Conservation (phyloP, 306 rosid species). For the Lathyrus tuberosus region DNA sequence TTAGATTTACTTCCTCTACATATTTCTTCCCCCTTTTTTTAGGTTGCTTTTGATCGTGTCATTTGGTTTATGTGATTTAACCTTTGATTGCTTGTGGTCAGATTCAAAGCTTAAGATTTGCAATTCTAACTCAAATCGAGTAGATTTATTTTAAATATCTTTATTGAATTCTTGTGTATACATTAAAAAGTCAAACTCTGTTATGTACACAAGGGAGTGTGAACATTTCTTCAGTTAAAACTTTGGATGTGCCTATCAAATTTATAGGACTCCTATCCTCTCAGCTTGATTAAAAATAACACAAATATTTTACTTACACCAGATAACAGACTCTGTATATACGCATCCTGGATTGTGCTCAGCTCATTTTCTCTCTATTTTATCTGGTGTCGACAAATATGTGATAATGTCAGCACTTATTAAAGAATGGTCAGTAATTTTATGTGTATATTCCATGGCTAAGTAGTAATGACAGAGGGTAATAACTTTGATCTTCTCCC, state of each 20-base stretch:
- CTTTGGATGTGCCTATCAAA: neutral
- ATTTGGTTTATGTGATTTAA: neutral
- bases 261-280: neutral
- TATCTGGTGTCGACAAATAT: no score
- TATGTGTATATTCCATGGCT: conserved; percentile 13
- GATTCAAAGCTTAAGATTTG: neutral
- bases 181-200: neutral
- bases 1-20: neutral
- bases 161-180: neutral
- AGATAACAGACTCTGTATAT: no score
- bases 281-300: neutral
- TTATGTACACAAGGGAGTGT: neutral
- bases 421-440: conserved; percentile 36
- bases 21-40: neutral
- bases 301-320: neutral
- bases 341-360: no score
- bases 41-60: neutral
- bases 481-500: conserved; percentile 70
- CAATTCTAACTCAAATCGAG: neutral
- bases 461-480: conserved; percentile 72
- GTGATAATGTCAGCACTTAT: neutral
- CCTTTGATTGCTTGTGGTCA: no score
- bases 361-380: no score
- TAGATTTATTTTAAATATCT: no score
- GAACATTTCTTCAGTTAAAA: neutral